Base-by-base conservation (phyloP, 257 asterid species). In the Fraxinus anomala region DNA sequence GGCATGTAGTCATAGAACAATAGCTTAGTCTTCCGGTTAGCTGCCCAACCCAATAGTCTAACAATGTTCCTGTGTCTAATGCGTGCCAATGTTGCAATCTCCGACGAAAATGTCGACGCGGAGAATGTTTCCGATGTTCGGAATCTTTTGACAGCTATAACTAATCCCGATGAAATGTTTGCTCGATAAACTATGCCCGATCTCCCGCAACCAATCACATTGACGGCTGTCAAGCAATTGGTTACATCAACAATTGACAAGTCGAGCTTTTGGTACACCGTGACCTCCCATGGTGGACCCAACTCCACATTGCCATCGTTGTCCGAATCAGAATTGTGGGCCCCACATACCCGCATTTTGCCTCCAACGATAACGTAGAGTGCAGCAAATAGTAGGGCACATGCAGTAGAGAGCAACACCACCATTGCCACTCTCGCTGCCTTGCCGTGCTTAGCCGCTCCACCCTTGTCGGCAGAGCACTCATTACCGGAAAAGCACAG, bases 61-160 rank as follows among this genome's bases (percentile, higher is more conserved):
- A 91, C 96, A 23, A 92, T 92, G 85, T 92, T 92, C 61, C 97
- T 71, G 3, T 92, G 97, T 0, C 97, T 88, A 40, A 92, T 91
- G 0, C 92, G 87, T 1, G 94, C 95, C 37, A 91, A 11, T 0
- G 96, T 91, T 3, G 91, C 82, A 3, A 92, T 88, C 80, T 92
- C 97, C 1, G 96, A 92, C 0, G 96, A 88, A 34, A 92, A 91
- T 14, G 94, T 81, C 0, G 92, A 67, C 1, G 89, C 73, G 0
- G 94, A 86, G 72, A 63, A 72, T 79, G 88, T 91, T 6, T 91
- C 96, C 3, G 87, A 85, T 9, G 85, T 34, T 0, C 84, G 86
- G 70, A 91, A 87, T 61, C 95, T 80, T 44, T 92, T 92, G 1
- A 88, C 96, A 0, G 97, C 97, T 4, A 92, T 80, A 1, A 89